These are phyloP conservation scores for Pontederia crassipes DNA, from an alignment of 176 grass and related monocot species.

Conservation along the genomic window DNA sequence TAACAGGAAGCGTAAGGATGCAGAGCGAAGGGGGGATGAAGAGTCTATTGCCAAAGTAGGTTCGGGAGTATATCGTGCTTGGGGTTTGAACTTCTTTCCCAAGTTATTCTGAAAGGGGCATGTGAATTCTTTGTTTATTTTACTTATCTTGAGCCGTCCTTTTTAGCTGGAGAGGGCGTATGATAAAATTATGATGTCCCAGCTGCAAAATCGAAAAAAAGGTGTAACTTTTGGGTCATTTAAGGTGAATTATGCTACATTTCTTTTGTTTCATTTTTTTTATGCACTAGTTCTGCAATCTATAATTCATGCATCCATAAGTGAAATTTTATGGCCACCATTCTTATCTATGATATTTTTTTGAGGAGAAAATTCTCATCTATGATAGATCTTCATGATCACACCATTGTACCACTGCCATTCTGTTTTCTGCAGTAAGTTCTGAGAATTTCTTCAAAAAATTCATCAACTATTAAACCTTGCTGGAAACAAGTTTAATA, in stretches of 20 bases:
- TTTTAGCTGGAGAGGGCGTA: constrained; percentile 79
- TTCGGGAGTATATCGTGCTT: neutral
- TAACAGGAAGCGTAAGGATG: constrained; percentile 73
- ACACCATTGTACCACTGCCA: no score
- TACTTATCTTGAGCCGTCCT: neutral
- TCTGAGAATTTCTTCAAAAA: no score
- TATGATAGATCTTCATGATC: no score
- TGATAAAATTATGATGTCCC: constrained; percentile 93
- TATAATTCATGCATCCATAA: neutral
- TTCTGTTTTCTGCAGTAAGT: no score
- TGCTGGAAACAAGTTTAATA: no score
- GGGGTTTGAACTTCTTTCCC: neutral
- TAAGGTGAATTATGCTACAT: constrained; percentile 30
- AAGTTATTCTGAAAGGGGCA: neutral
- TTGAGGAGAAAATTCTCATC: no score
- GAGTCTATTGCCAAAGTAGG: constrained; percentile 52
- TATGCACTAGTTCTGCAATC: neutral
- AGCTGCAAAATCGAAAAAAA: constrained; percentile 80
- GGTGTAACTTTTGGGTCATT: constrained; percentile 75
- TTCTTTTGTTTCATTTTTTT: constrained; percentile 2
- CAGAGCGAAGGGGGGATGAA: constrained; percentile 68
- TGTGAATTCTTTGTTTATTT: constrained; percentile 4
- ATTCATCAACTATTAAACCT: no score
- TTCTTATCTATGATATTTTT: no score
- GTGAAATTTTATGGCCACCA: neutral